Percentiles rank a stretch among this genome's conserved stretches.
Evolutionary conservation across 2,329 filamentous ascomycete genomes (phyloP).

Genomic region (Fonsecaea multimorphosa): DNA sequence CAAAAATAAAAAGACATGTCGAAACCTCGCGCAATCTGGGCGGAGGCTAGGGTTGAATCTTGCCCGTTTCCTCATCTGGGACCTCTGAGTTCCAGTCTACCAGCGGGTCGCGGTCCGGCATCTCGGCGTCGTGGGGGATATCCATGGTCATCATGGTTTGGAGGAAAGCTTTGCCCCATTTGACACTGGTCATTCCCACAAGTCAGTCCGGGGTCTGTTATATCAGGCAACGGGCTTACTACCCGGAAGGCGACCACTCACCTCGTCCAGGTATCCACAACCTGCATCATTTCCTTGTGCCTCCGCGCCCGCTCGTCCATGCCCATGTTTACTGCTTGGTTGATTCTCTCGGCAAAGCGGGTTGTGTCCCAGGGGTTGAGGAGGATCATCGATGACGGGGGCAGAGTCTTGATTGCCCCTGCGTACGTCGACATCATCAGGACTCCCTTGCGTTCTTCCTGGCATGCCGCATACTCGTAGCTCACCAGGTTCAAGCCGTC

Average conservation of each 20-base stretch:
- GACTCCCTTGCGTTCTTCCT: conserved; percentile 82
- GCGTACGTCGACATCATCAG: conserved; percentile 95
- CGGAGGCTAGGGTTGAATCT: neutral
- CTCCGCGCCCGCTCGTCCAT: conserved; percentile 22
- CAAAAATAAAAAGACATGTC: no score
- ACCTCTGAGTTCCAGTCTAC: neutral
- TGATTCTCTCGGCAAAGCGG: conserved; percentile 84
- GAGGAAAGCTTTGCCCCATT: conserved; percentile 30
- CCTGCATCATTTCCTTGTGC: conserved; percentile 18
- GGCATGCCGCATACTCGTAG: conserved; percentile 94
- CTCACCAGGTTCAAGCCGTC: conserved; percentile 98
- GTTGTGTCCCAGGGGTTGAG: conserved; percentile 97
- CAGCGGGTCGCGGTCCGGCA: conserved; percentile 8
- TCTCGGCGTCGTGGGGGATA: conserved; percentile 13
- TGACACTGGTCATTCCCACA: conserved; percentile 13
- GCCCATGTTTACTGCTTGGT: conserved; percentile 82
- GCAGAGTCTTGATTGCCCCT: conserved; percentile 89
- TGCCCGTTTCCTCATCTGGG: conserved; percentile 4
- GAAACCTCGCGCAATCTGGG: no score
- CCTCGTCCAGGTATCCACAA: conserved; percentile 34
- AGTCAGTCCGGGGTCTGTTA: no score
- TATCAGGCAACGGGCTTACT: no score
- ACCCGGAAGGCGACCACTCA: conserved; percentile 7
- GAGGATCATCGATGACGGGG: conserved; percentile 73
- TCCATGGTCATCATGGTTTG: conserved; percentile 25